These are phyloP conservation scores for Fusarium nodosum DNA, from an alignment of 2,329 filamentous ascomycete genomes.

Conservation along the genomic window DNA sequence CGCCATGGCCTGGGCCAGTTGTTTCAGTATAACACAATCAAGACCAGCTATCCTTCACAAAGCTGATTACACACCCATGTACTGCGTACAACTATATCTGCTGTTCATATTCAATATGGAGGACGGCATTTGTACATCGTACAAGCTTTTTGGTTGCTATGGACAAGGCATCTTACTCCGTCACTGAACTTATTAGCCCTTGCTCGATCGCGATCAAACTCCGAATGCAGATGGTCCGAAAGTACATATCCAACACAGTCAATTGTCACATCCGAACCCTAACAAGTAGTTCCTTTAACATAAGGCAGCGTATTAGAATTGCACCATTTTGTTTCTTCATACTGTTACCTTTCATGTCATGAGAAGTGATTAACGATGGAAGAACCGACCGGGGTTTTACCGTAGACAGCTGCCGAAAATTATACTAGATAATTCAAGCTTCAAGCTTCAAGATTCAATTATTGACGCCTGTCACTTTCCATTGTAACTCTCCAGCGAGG, in stretches of 20 bases:
- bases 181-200: not conserved
- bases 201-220: not conserved
- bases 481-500: slow-evolving; percentile 5
- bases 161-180: not conserved
- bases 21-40: slow-evolving; percentile 22
- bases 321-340: not conserved
- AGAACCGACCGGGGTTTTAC: slow-evolving; percentile 35
- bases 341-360: not conserved
- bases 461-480: not conserved
- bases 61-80: not conserved
- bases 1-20: slow-evolving; percentile 20
- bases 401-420: slow-evolving; percentile 22
- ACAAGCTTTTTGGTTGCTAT: slow-evolving; percentile 3
- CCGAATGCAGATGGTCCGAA: not conserved
- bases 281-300: no score
- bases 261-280: not conserved
- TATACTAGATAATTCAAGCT: slow-evolving; percentile 1
- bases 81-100: not conserved
- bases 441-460: not conserved
- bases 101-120: slow-evolving; percentile 1
- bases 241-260: not conserved
- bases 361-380: not conserved
- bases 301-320: not conserved
- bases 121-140: not conserved
- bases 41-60: not conserved